Base-by-base conservation (phyloP, 2,329 filamentous ascomycete genomes). In the Fusarium sp. region DNA sequence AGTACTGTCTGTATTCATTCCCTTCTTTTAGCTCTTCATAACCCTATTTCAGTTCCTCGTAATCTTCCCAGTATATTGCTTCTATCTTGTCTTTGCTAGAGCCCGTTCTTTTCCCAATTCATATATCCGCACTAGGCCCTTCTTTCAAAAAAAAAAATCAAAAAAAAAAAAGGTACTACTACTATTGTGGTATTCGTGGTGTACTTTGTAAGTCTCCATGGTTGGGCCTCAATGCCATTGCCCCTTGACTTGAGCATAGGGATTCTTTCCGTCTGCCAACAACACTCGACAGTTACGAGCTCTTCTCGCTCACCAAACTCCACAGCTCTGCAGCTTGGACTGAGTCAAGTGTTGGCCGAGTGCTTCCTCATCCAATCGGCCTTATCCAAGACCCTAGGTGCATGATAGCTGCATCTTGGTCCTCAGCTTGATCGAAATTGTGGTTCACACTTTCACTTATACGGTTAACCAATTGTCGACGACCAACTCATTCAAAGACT, bases 361-460 rank as follows among this genome's bases (percentile, higher is more conserved):
- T 69, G 28, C 49, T 44, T 52, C 40, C 40, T 40, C 65, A 53
- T 51, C 53, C 52, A 70, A 53, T 61, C 45, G 52, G 53, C 48
- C 49, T 47, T 51, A 53, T 37, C 47, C 26, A 35, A 62, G 20
- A 49, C 41, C 50, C 54, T 39, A 28, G 41, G 45, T 64, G 56
- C 45, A 62, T 62, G 35, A 26, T 56, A 43, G 39, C 41, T 40
- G 46, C 46, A 39, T 50, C 43, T 48, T 55, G 51, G 49, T 45
- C 47, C 51, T 56, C 40, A 59, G 26, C 50, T 39, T 61, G 26
- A 46, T 37, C 49, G 40, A 68, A 28, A 51, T 51, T 33, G 54
- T 46, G 65, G 62, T 51, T 48, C 50, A 20, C 57, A 39, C 61
- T 53, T 51, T 53, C 65, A 65, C 65, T 68, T 69, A 69, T 45